These are phyloP conservation scores for Gigaspora rosea DNA, from an alignment of 192 early-diverging fungal genomes.

Conservation along the genomic window DNA sequence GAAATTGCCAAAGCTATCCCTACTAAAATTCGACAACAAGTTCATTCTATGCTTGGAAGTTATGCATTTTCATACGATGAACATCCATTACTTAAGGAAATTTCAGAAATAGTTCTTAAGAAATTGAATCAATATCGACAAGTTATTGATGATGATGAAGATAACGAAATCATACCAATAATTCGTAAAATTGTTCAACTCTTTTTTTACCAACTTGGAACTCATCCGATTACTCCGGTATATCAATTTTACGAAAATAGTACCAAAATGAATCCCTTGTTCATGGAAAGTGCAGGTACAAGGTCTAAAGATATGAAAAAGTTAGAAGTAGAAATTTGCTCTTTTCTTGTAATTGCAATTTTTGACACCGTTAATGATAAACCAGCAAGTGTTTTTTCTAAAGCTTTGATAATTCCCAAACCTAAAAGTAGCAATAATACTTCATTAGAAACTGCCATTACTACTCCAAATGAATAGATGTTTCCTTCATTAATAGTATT, in stretches of 20 bases:
- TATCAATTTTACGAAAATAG: conserved; percentile 6
- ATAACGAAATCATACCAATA: neutral
- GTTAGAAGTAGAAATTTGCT: conserved; percentile 22
- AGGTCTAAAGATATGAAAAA: neutral
- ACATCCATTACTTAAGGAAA: neutral
- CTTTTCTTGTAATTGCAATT: neutral
- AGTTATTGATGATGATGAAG: neutral
- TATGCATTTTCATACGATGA: conserved; percentile 8
- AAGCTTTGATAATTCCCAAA: conserved; percentile 11
- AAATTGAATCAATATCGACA: neutral
- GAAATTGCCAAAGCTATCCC: neutral
- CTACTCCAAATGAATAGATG: too few species aligned
- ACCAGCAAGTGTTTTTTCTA: neutral
- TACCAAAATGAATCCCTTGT: neutral
- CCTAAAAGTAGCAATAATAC: neutral
- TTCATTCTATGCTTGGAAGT: neutral
- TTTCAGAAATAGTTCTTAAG: neutral
- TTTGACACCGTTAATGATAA: neutral
- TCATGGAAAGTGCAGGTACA: conserved; percentile 6
- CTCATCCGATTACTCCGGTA: neutral
- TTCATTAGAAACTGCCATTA: too few species aligned
- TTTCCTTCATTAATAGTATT: too few species aligned
- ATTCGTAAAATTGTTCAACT: conserved; percentile 7
- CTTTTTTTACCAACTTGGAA: neutral
- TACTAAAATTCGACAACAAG: conserved; percentile 21